Evolutionary conservation across 225 moss, liverwort and hornwort species (phyloP), one percentile per base, ranked within the genome.

Genomic region (Marchantia polymorpha): DNA sequence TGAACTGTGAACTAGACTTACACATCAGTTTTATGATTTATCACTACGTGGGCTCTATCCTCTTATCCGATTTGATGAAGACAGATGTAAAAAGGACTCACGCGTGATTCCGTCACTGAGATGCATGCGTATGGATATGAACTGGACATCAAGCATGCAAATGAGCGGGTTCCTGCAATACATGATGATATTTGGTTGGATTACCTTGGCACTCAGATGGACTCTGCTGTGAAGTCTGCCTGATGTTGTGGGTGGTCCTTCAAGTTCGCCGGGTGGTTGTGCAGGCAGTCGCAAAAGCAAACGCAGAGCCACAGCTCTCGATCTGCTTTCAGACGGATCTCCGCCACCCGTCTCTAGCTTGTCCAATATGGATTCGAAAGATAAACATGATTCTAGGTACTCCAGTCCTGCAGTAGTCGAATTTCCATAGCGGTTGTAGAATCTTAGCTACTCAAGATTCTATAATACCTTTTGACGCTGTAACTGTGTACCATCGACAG

Each of bases 311-410:
- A 77, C 39, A 14, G 85, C 78, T 27, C 48, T 78, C 25, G 94
- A 86, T 71, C 81, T 83, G 22, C 82, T 78, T 31, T 90, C 80
- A 14, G 17, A 16, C 3, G 78, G 77, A 77, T 91, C 71, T 50
- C 71, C 56, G 2, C 79, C 81, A 70, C 82, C 78, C 3, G 39
- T 52, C 68, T 87, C 85, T 79, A 92, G 72, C 66, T 72, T 88
- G 30, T 90, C 85, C 54, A 91, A 72, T 11, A 89, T 78, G 58
- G 94, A 89, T 61, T 86, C 89, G 31, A 85, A 85, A 0, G 72
- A 58, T 0, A 91, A n/a, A 51, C 47, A 48, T 3, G 83, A 75
- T 71, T 94, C 92, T 8, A 92, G 6, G 74, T 92, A 88, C 10
- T 87, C 82, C 30, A 94, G 15, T 25, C 77, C 94, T 94, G 29